A percentile compares a stretch with the other conserved stretches of the same genome.
phyloP scores from a whole-genome alignment of 148 eudicot genomes.

The Camellia granthamiana region DNA sequence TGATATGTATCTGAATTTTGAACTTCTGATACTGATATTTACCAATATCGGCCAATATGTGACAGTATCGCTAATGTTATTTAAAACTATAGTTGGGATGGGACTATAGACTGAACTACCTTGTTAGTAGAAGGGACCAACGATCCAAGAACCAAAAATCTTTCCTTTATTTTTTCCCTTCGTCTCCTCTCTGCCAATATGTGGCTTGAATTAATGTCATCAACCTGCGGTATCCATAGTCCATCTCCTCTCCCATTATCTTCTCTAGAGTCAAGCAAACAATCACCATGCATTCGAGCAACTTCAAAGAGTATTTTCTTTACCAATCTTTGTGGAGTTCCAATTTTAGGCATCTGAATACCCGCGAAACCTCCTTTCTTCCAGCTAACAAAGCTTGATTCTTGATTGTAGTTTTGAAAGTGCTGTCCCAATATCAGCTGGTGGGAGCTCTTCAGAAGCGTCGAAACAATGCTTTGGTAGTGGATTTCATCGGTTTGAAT shows the following conservation, averaged over 20 bases:
- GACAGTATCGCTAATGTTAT: too few species aligned
- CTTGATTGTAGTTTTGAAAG: conserved; percentile 23
- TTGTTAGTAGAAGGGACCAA: conserved; percentile 59
- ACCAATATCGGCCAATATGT: too few species aligned
- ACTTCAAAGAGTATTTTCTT: conserved; percentile 68
- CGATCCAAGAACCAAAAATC: conserved; percentile 55
- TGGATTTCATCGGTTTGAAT: conserved; percentile 37
- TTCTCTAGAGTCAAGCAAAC: conserved; percentile 25
- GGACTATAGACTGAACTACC: conserved; percentile 30
- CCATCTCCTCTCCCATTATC: conserved; percentile 20
- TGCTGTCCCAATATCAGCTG: conserved; percentile 40
- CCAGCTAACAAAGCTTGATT: conserved; percentile 60
- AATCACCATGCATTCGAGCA: conserved; percentile 42
- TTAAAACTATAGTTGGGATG: not conserved
- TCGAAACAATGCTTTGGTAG: conserved; percentile 49
- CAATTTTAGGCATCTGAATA: conserved; percentile 14
- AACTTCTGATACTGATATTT: too few species aligned
- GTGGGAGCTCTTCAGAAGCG: conserved; percentile 50
- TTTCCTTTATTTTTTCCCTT: conserved; percentile 51
- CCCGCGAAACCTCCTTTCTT: conserved; percentile 24
- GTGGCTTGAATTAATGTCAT: conserved; percentile 33
- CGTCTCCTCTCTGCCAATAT: conserved; percentile 59
- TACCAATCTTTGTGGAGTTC: conserved; percentile 47
- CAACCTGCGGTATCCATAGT: conserved; percentile 26
- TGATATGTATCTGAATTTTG: too few species aligned